Evolutionary conservation across 2,329 filamentous ascomycete species (phyloP), one percentile per base, ranked within the genome.

Genomic region (Trichophyton verrucosum): DNA sequence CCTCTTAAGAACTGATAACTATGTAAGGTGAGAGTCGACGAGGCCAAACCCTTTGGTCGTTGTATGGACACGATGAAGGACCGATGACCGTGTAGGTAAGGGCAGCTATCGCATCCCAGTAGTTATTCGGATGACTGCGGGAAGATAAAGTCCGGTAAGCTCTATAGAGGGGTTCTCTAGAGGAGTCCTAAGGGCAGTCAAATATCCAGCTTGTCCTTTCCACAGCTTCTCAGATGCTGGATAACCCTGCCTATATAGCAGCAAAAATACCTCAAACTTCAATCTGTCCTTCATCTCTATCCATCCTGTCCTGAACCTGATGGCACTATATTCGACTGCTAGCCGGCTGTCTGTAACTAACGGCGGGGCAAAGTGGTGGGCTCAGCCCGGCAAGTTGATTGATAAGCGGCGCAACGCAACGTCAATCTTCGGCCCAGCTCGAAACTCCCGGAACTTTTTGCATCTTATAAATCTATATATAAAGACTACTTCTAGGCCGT

Each of bases 21-120:
- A 59, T 49, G 58, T 27, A 38, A 30, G 58, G 58, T 3, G 58
- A 59, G 20, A 59, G 33, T 47, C 24, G 58, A n/a, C 22, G 36
- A 30, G 58, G 22, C 3, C 58, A n/a, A 58, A 11, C 40, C 27
- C 5, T 58, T 58, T n/a, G 40, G 24, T 17, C 22, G 38, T 42
- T 30, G 6, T 33, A 40, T n/a, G 40, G 57, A 7, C 6, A 44
- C 17, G n/a, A 44, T 15, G 36, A 30, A 4, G 57, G 17, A 24
- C 6, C 15, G 15, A 15, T 13, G 33, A 9, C 33, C 8, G 33
- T 38, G 40, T 44, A 44, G 13, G 4, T n/a, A 44, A 38, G 2
- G 11, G 33, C 1, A 38, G 33, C 3, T 38, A 38, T 38, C 3
- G 33, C 33, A 11, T 13, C 11, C 9, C 9, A 38, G 9, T 11